Evolutionary conservation across 2,329 filamentous ascomycete species (phyloP), one percentile per base, ranked within the genome.

Genomic region (Aspergillus pseudotamarii): DNA sequence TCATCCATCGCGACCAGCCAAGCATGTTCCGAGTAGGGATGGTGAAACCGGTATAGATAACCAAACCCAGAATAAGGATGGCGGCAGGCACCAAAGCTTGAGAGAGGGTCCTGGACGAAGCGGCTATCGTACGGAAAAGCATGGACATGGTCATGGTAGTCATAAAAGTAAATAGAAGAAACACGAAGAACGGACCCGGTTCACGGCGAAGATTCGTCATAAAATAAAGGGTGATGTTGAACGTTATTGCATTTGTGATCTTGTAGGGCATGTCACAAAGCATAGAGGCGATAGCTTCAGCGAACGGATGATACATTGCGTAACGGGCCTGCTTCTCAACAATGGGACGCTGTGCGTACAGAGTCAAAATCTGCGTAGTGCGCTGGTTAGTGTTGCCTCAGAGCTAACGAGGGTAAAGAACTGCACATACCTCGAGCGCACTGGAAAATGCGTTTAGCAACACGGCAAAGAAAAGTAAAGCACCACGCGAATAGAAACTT

Each of bases 391-490:
- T 50, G 38, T 14, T 9, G 34, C 3, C 9, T 46, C 1, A 41
- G 21, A 8, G 4, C 10, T n/a, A 41, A 41, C 8, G 36, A 26
- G 19, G 30, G 6, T 10, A 28, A 11, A 6, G 1, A 28, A 26
- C 23, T 6, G 38, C 32, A 59, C 68, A 50, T 63, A 88, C 85
- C 78, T 95, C 92, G 45, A 95, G 85, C 61, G 91, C 90, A 74
- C 88, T 91, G 65, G 89, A 85, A 72, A 96, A 95, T 54, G 92
- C 92, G 76, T 95, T 96, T 82, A 95, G 89, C 64, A 97, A 82
- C 72, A 93, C 89, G 69, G 92, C 91, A 74, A 96, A 95, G 86
- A 96, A 97, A 58, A 97, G 82, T 28, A 96, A 83, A 51, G 91
- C 89, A 67, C 91, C 91, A 65, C 93, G 88, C 71, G 87, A 85